Conservation (phyloP, 2,329 filamentous ascomycete species). For the Thielaviopsis musarum region DNA sequence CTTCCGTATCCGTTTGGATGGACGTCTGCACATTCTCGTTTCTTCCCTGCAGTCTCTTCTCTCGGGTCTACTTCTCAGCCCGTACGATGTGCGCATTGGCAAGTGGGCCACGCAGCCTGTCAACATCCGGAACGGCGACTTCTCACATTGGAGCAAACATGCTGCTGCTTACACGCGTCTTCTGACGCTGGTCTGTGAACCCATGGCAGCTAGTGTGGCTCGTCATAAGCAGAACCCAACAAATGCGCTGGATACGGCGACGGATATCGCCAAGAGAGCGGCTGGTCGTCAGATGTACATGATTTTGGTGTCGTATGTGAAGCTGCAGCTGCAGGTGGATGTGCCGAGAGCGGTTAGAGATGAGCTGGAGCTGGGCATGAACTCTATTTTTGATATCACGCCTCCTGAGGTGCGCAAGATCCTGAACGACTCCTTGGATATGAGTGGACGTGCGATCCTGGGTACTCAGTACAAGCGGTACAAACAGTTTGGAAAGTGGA, state of each 20-base stretch:
- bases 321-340: slow-evolving; percentile 39
- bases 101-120: slow-evolving; percentile 16
- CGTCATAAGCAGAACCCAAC: slow-evolving; percentile 16
- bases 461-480: slow-evolving; percentile 42
- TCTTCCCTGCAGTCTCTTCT: slow-evolving; percentile 39
- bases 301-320: slow-evolving; percentile 41
- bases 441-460: slow-evolving; percentile 40
- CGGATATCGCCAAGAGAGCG: slow-evolving; percentile 42
- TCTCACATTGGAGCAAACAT: slow-evolving; percentile 22
- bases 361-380: slow-evolving; percentile 39
- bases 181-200: slow-evolving; percentile 42
- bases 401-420: slow-evolving; percentile 36
- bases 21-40: slow-evolving; percentile 43
- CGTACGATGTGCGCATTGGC: slow-evolving; percentile 17
- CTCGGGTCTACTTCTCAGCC: slow-evolving; percentile 29
- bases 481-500: slow-evolving; percentile 48
- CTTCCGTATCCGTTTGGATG: slow-evolving; percentile 43
- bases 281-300: slow-evolving; percentile 46
- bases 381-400: slow-evolving; percentile 42
- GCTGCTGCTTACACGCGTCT: slow-evolving; percentile 37
- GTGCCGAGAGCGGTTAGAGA: slow-evolving; percentile 35
- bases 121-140: slow-evolving; percentile 8
- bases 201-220: slow-evolving; percentile 34
- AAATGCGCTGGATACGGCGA: slow-evolving; percentile 37
- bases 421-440: slow-evolving; percentile 42